Evolutionary conservation across 345 rosid species (phyloP).

Genomic region (Xanthoceras sorbifolium): DNA sequence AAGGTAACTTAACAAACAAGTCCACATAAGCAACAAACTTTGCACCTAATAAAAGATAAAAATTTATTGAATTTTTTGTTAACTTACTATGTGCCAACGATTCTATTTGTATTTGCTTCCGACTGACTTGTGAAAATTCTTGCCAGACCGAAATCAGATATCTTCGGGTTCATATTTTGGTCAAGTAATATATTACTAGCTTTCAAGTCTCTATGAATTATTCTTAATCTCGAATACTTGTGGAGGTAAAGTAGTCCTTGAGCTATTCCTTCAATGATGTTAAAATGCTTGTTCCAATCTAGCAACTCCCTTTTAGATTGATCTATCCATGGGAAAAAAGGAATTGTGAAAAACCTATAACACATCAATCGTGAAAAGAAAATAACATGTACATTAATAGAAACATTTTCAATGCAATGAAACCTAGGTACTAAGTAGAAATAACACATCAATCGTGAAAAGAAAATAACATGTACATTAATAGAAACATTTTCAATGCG

Average conservation of each 20-base stretch:
- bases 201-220: constrained; percentile 23
- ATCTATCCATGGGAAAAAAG: not conserved
- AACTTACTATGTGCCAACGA: constrained; percentile 19
- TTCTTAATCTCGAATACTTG: constrained; percentile 5
- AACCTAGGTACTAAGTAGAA: too few species aligned
- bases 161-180: constrained; percentile 21
- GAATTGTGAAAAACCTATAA: not conserved
- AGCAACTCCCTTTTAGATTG: not conserved
- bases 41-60: too few species aligned
- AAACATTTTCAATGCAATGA: too few species aligned
- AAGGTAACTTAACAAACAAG: not conserved
- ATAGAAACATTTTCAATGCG: too few species aligned
- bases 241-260: constrained; percentile 14
- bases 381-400: too few species aligned
- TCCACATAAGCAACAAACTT: too few species aligned
- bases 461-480: too few species aligned
- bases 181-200: constrained; percentile 26
- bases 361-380: not conserved
- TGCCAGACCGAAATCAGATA: constrained; percentile 31
- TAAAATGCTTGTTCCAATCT: not conserved
- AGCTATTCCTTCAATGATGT: constrained; percentile 12
- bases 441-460: not conserved
- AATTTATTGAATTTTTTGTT: not conserved
- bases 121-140: constrained; percentile 11
- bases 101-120: not conserved